Conservation (phyloP, 805 yeast species). For the Starmerella potacharoeniae region DNA sequence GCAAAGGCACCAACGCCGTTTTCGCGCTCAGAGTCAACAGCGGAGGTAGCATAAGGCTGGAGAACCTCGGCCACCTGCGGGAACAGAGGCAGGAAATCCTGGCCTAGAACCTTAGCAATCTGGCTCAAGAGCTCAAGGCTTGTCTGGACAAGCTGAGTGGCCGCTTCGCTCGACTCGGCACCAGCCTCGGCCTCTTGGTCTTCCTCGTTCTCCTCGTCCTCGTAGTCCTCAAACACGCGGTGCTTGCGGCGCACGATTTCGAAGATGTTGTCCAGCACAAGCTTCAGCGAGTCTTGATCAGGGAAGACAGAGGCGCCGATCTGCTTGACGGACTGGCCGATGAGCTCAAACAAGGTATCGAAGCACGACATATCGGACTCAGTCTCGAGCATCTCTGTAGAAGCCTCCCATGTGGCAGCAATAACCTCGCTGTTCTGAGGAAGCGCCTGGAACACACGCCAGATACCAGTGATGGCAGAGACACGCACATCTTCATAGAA, state of each 20-base stretch:
- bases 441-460: constrained; percentile 72
- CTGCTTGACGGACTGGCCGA: constrained; percentile 53
- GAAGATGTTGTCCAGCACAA: constrained; percentile 59
- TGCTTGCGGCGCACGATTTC: constrained; percentile 71
- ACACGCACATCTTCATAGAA: constrained; percentile 82
- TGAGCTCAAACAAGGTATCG: constrained; percentile 59
- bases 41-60: constrained; percentile 35
- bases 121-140: constrained; percentile 76
- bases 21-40: constrained; percentile 64
- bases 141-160: constrained; percentile 67
- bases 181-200: constrained; percentile 46
- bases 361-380: constrained; percentile 82
- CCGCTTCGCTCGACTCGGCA: constrained; percentile 41
- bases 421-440: constrained; percentile 49
- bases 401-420: constrained; percentile 52
- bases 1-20: constrained; percentile 83
- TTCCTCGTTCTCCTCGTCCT: constrained; percentile 49
- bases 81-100: constrained; percentile 69
- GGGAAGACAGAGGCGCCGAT: constrained; percentile 63
- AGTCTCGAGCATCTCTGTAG: constrained; percentile 52
- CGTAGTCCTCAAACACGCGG: constrained; percentile 31
- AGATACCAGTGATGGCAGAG: constrained; percentile 68
- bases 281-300: constrained; percentile 46
- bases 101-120: constrained; percentile 64
- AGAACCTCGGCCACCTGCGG: constrained; percentile 52